These are phyloP conservation scores for Salisapilia sapeloensis DNA, from an alignment of 352 stramenopile species.

Conservation along the genomic window DNA sequence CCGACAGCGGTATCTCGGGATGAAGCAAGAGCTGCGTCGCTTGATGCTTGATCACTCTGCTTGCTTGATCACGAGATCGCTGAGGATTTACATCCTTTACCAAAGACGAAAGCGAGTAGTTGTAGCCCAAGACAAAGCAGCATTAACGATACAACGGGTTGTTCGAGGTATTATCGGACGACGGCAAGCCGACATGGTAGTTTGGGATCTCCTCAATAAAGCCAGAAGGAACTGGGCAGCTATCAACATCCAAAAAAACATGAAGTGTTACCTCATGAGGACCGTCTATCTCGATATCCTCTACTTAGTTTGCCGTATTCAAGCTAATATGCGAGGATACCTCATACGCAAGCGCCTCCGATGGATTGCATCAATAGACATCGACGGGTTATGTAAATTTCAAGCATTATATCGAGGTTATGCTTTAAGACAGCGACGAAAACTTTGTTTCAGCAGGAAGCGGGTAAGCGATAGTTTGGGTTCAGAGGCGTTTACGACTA, in stretches of 20 bases:
- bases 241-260: slow-evolving; percentile 30
- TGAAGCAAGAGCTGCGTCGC: slow-evolving; percentile 6
- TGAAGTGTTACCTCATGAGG: slow-evolving; percentile 32
- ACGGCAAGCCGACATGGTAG: slow-evolving; percentile 3
- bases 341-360: slow-evolving; percentile 33
- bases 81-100: slow-evolving; percentile 15
- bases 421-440: too few species aligned
- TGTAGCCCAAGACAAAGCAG: slow-evolving; percentile 11
- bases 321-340: slow-evolving; percentile 43
- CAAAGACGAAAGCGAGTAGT: slow-evolving; percentile 9
- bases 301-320: slow-evolving; percentile 66
- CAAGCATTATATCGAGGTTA: slow-evolving; percentile 29
- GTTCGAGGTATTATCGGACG: slow-evolving; percentile 12
- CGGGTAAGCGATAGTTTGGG: too few species aligned
- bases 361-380: slow-evolving; percentile 22
- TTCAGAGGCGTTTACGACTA: too few species aligned
- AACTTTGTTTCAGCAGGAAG: too few species aligned
- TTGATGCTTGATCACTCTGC: slow-evolving; percentile 10
- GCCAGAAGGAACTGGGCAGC: slow-evolving; percentile 12
- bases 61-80: slow-evolving; percentile 15
- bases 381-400: slow-evolving; percentile 21
- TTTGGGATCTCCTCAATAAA: slow-evolving; percentile 3
- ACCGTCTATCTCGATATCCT: slow-evolving; percentile 70
- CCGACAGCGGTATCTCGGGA: slow-evolving; percentile 5
- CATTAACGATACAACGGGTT: slow-evolving; percentile 23